Conservation (phyloP, 306 rosid genomes). For the Crotalaria pallida region DNA sequence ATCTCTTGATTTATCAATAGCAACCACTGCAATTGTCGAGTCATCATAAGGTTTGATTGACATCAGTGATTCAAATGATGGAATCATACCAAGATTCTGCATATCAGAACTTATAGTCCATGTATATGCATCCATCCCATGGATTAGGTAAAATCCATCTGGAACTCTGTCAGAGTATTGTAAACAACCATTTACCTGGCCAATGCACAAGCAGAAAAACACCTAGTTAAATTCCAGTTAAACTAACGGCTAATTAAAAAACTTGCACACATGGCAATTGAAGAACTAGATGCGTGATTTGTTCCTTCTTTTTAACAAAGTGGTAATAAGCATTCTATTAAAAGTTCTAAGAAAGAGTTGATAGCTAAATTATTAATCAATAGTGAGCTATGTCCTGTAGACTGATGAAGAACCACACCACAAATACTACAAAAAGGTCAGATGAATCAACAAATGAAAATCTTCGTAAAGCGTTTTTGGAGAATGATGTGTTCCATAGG, state of each 20-base stretch:
- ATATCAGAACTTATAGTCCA: conserved; percentile 47
- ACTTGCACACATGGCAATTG: not conserved
- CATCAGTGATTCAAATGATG: conserved; percentile 45
- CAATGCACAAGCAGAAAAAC: conserved; percentile 5
- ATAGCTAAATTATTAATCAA: not conserved
- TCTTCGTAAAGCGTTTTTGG: too few relatives aligned
- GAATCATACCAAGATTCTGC: conserved; percentile 37
- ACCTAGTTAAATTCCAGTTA: not conserved
- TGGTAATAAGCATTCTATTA: not conserved
- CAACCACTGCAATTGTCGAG: conserved; percentile 34
- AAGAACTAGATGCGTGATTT: not conserved
- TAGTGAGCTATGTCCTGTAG: not conserved
- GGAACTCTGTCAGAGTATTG: conserved; percentile 40
- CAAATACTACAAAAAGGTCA: not conserved
- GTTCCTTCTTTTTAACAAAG: not conserved
- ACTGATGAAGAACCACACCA: not conserved
- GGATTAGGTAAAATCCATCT: conserved; percentile 51
- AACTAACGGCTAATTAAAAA: not conserved
- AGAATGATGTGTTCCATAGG: too few relatives aligned
- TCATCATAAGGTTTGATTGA: conserved; percentile 35
- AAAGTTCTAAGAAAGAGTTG: not conserved
- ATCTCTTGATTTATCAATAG: conserved; percentile 45
- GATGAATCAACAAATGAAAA: not conserved
- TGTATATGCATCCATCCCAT: conserved; percentile 54
- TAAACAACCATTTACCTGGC: conserved; percentile 54